These are phyloP conservation scores for Gomphus bonarii DNA, from an alignment of 1,284 basidiomycete species.

Conservation along the genomic window DNA sequence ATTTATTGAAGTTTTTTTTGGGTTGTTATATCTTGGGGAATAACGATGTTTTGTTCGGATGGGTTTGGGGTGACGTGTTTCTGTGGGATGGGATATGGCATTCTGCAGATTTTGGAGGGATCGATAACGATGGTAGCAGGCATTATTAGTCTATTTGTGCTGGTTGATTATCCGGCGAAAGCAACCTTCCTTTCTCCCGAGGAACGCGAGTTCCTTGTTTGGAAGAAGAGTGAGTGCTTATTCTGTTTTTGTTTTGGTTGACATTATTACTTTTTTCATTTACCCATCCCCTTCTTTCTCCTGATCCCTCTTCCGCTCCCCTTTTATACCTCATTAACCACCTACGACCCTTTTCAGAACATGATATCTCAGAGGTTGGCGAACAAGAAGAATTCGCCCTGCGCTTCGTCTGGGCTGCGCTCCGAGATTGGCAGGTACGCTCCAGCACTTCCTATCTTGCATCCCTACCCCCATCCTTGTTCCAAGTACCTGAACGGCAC, in stretches of 20 bases:
- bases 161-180: conserved; percentile 49
- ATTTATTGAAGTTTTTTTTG: too few relatives aligned
- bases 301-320: neutral
- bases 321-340: too few relatives aligned
- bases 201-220: conserved; percentile 48
- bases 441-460: conserved; percentile 13
- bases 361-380: conserved; percentile 25
- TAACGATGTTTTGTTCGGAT: too few relatives aligned
- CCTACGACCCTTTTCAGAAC: neutral
- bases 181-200: conserved; percentile 49
- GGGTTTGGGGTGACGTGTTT: too few relatives aligned
- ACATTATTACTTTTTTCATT: conserved; percentile 23
- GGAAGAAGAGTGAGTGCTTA: conserved; percentile 47
- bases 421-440: conserved; percentile 54
- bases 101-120: neutral
- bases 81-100: too few relatives aligned
- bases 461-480: neutral
- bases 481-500: too few relatives aligned
- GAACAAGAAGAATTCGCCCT: conserved; percentile 51
- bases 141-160: conserved; percentile 20
- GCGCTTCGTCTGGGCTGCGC: conserved; percentile 41
- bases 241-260: too few relatives aligned
- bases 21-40: too few relatives aligned
- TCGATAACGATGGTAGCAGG: neutral
- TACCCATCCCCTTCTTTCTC: neutral